Conservation (phyloP, 768 basidiomycete species). For the Obba rivulosa region DNA sequence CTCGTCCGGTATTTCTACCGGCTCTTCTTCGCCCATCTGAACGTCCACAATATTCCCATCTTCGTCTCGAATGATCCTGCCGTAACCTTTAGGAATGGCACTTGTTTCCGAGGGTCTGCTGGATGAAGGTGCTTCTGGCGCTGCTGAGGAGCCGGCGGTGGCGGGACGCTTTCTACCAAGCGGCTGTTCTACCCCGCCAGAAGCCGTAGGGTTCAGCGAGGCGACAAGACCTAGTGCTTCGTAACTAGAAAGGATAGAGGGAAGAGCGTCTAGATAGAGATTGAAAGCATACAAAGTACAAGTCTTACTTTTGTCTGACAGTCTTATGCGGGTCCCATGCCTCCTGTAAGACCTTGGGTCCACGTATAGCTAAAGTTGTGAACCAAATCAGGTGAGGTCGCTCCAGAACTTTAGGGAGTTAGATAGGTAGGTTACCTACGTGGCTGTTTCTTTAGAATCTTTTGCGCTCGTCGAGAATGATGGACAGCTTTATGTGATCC, state of each 20-base stretch:
- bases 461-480: constrained; percentile 70
- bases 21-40: constrained; percentile 54
- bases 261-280: constrained; percentile 3
- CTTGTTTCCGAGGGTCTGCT: background rate
- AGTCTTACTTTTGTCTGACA: constrained; percentile 82
- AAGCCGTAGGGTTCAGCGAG: constrained; percentile 57
- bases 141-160: constrained; percentile 1
- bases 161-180: constrained; percentile 1
- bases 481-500: constrained; percentile 67
- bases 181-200: constrained; percentile 62
- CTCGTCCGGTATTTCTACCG: constrained; percentile 8
- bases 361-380: constrained; percentile 56
- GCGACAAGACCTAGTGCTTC: constrained; percentile 68
- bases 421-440: constrained; percentile 39
- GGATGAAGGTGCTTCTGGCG: constrained; percentile 17
- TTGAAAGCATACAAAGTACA: background rate
- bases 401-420: constrained; percentile 1
- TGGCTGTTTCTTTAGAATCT: constrained; percentile 72
- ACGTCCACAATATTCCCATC: constrained; percentile 70
- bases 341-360: constrained; percentile 74
- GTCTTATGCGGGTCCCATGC: constrained; percentile 88
- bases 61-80: constrained; percentile 77
- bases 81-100: constrained; percentile 53
- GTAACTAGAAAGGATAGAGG: constrained; percentile 46
- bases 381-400: background rate